Conservation (phyloP, 2,329 filamentous ascomycete species). For the Claviceps pazoutovae region DNA sequence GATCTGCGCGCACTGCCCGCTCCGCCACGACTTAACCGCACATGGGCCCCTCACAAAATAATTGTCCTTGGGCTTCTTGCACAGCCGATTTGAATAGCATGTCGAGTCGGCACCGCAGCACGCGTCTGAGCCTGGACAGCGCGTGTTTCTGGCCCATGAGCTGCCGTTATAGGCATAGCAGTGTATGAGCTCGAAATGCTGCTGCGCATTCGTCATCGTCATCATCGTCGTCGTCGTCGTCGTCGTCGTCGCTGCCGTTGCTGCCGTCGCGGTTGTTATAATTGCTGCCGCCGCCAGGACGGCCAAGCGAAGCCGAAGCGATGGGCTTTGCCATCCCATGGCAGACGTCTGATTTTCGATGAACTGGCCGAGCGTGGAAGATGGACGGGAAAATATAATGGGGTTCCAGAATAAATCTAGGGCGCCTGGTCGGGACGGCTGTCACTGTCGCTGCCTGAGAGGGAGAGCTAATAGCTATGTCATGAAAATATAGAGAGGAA, state of each 20-base stretch:
- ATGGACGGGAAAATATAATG: too few relatives aligned
- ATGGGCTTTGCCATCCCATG: too few relatives aligned
- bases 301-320: too few relatives aligned
- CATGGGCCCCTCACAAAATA: conserved; percentile 1
- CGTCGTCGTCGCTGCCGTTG: not conserved
- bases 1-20: not conserved
- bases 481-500: too few relatives aligned
- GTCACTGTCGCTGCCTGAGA: too few relatives aligned
- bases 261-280: too few relatives aligned
- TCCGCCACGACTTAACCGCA: not conserved
- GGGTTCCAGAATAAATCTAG: too few relatives aligned
- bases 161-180: not conserved
- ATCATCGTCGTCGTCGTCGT: not conserved
- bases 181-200: not conserved
- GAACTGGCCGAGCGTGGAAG: too few relatives aligned
- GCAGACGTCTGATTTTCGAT: too few relatives aligned
- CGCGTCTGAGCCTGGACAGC: conserved; percentile 2
- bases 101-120: conserved; percentile 1
- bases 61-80: not conserved
- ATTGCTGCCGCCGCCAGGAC: not conserved
- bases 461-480: too few relatives aligned
- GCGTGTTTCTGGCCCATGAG: not conserved
- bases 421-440: too few relatives aligned
- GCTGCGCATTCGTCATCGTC: not conserved
- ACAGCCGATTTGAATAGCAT: conserved; percentile 2